These are phyloP conservation scores for Mycena rebaudengoi DNA, from an alignment of 768 basidiomycete species.

Conservation along the genomic window DNA sequence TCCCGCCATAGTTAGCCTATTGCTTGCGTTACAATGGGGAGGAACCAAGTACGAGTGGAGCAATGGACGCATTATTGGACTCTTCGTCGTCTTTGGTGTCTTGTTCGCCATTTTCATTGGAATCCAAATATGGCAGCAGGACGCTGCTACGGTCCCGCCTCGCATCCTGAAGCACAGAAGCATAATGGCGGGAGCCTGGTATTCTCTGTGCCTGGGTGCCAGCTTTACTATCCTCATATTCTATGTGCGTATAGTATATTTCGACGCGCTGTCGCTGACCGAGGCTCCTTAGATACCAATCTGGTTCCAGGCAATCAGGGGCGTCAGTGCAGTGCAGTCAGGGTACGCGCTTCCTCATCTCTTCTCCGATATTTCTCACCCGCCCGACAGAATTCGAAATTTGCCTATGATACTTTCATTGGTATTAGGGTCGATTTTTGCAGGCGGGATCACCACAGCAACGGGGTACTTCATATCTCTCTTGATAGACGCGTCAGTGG, in stretches of 20 bases:
- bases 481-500: too few relatives aligned
- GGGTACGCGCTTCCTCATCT: not conserved
- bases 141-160: conserved; percentile 25
- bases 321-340: conserved; percentile 45
- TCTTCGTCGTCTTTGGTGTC: conserved; percentile 26
- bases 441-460: conserved; percentile 45
- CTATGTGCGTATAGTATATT: conserved; percentile 1
- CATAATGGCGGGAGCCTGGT: conserved; percentile 14
- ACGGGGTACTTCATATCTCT: too few relatives aligned
- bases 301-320: conserved; percentile 47
- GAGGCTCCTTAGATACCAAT: conserved; percentile 6
- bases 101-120: conserved; percentile 17
- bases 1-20: conserved; percentile 20
- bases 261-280: not conserved
- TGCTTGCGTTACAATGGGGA: conserved; percentile 54
- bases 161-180: conserved; percentile 22
- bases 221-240: conserved; percentile 21
- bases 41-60: conserved; percentile 53
- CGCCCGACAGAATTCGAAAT: conserved; percentile 28
- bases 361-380: not conserved
- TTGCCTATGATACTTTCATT: conserved; percentile 47
- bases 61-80: conserved; percentile 27
- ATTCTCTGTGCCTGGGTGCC: conserved; percentile 14
- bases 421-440: conserved; percentile 48
- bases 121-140: conserved; percentile 24